Evolutionary conservation across 1,284 basidiomycete species (phyloP).

Genomic region (Macrocystidia cucumis): DNA sequence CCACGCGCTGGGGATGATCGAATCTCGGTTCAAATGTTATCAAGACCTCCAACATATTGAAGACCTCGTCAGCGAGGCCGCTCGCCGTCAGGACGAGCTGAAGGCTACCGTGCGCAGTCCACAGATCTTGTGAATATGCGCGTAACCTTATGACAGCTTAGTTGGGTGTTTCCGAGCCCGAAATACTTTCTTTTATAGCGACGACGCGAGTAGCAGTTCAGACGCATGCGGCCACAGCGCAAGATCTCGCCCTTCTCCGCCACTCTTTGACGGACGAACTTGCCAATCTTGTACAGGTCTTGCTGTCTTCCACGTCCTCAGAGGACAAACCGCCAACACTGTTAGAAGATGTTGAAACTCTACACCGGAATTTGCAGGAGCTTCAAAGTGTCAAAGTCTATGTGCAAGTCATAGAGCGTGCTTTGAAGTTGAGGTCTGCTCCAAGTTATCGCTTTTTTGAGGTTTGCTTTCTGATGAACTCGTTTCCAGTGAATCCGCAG

Average conservation of each 20-base stretch:
- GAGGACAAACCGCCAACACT: slow-evolving; percentile 47
- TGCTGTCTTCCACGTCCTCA: slow-evolving; percentile 49
- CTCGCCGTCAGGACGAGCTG: slow-evolving; percentile 27
- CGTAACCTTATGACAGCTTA: slow-evolving; percentile 39
- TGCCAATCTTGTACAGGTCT: slow-evolving; percentile 53
- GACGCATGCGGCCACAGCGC: slow-evolving; percentile 50
- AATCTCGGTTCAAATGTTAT: slow-evolving; percentile 36
- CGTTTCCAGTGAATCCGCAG: slow-evolving; percentile 37
- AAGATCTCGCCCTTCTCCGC: slow-evolving; percentile 66
- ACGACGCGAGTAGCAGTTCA: slow-evolving; percentile 35
- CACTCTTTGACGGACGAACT: slow-evolving; percentile 76
- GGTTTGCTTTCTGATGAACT: slow-evolving; percentile 6
- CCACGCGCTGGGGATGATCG: slow-evolving; percentile 35
- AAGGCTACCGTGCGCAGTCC: slow-evolving; percentile 31
- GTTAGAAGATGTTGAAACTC: slow-evolving; percentile 73
- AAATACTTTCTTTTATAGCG: slow-evolving; percentile 34
- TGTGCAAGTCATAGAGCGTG: slow-evolving; percentile 65
- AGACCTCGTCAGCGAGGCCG: slow-evolving; percentile 26
- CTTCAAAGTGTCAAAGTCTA: slow-evolving; percentile 72
- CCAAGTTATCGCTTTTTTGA: neutral
- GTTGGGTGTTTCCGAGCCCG: slow-evolving; percentile 46
- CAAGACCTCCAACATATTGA: slow-evolving; percentile 41
- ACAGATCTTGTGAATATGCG: slow-evolving; percentile 13
- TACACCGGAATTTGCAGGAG: slow-evolving; percentile 68
- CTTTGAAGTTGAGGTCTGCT: slow-evolving; percentile 67